phyloP scores from a whole-genome alignment of 192 early-diverging fungal genomes.

The Haplosporangium gracile region DNA sequence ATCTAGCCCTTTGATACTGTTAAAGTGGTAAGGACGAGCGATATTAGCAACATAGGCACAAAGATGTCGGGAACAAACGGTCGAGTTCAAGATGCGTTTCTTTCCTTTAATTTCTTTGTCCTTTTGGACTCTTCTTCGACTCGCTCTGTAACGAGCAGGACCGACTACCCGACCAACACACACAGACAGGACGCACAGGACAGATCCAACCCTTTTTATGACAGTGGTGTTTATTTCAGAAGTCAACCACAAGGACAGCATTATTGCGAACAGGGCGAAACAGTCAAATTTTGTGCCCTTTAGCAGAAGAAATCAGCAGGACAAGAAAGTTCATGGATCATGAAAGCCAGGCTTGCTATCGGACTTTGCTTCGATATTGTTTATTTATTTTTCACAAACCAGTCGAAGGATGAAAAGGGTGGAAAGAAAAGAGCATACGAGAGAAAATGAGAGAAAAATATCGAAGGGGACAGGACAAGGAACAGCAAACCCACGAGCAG shows the following conservation, averaged over 20 bases:
- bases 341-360: neutral
- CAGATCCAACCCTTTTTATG: neutral
- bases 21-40: slow-evolving; percentile 74
- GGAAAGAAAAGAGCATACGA: neutral
- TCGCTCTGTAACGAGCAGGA: neutral
- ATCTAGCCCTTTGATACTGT: slow-evolving; percentile 82
- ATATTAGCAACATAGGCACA: neutral
- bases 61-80: neutral
- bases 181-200: neutral
- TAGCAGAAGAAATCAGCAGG: neutral
- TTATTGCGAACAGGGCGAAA: neutral
- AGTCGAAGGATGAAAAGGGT: no score
- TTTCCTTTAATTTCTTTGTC: neutral
- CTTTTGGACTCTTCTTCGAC: neutral
- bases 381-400: neutral
- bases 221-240: neutral
- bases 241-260: neutral
- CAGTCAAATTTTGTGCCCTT: neutral
- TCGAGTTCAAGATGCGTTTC: neutral
- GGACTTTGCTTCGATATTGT: neutral
- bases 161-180: neutral
- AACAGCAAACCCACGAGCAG: neutral
- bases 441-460: neutral
- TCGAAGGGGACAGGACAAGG: neutral
- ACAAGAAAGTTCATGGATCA: neutral